Base-by-base conservation (phyloP, 2,329 filamentous ascomycete genomes). In the Fusarium sarcochroum region DNA sequence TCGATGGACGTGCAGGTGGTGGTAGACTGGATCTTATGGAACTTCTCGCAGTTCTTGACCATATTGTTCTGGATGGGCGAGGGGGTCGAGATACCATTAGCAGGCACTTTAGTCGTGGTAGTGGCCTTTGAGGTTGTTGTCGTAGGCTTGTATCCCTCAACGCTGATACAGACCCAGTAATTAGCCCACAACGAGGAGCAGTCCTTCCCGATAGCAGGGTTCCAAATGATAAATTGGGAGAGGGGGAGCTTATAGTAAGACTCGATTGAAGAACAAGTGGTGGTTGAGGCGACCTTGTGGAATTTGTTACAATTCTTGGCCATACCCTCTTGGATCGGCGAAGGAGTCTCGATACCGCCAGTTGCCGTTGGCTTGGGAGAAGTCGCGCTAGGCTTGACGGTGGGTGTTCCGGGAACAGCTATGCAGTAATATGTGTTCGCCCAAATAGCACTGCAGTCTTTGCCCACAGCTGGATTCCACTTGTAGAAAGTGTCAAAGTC, bases 251-350 rank as follows among this genome's bases (percentile, higher is more conserved):
- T 49, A 6, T 56, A 56, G 5, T 56, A 56, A 2, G 7, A 11
- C 37, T 56, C 27, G 20, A 56, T 56, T 1, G 44, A 42, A 4
- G 20, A 13, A 6, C 25, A 54, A 18, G 52, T 55, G 21, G 42
- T 51, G 2, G 37, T 51, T 0, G 23, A 30, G 4, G 35, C 13
- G 40, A 53, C 17, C 17, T 37, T 17, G 27, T 70, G 34, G 10
- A 63, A 71, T 2, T 50, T 46, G 18, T 60, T 69, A 30, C 56
- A 70, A 41, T 54, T 59, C 37, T 56, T 35, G 0, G 17, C 44
- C 0, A 68, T 10, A 2, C 35, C 51, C 2, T 58, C 40, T 32
- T 63, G 55, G 3, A 49, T 62, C 1, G 63, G 63, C 0, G 30
- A 51, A 2, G 57, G 61, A 1, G 57, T 66, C 15, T 40, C 5